Conservation (phyloP, 1,284 basidiomycete genomes). For the Tranzscheliella williamsii region DNA sequence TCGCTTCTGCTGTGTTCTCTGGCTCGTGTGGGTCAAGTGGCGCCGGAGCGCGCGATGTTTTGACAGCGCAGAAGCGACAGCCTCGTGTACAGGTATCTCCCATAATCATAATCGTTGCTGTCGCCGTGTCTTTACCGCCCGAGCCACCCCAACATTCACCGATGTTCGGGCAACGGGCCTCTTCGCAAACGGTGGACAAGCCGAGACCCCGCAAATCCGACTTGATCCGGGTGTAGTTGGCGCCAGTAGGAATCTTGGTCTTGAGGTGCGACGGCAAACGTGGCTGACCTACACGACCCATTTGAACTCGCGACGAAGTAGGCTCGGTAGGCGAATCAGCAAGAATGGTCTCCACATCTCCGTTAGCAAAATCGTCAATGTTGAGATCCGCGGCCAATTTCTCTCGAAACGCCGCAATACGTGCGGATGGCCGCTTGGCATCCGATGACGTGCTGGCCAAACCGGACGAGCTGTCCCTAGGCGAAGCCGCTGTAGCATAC, state of each 20-base stretch:
- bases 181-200: conserved; percentile 96
- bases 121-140: conserved; percentile 77
- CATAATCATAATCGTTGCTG: conserved; percentile 94
- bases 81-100: conserved; percentile 99
- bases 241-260: conserved; percentile 78
- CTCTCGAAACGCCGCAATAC: conserved; percentile 41
- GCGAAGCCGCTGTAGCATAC: conserved; percentile 22
- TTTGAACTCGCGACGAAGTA: conserved; percentile 25
- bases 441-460: conserved; percentile 1
- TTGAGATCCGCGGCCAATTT: conserved; percentile 44
- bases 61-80: conserved; percentile 96
- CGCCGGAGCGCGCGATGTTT: conserved; percentile 84
- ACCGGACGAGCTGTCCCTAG: background rate
- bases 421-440: conserved; percentile 17
- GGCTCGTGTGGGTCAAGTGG: conserved; percentile 95
- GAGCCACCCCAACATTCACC: conserved; percentile 97
- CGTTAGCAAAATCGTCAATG: conserved; percentile 48
- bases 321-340: conserved; percentile 4
- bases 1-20: conserved; percentile 96
- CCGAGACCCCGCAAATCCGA: conserved; percentile 88
- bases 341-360: conserved; percentile 16
- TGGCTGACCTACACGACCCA: conserved; percentile 46
- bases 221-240: conserved; percentile 89
- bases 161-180: conserved; percentile 98
- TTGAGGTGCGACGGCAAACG: conserved; percentile 90